Conservation (phyloP, 2,329 filamentous ascomycete species). For the Xylariaceae sp. region DNA sequence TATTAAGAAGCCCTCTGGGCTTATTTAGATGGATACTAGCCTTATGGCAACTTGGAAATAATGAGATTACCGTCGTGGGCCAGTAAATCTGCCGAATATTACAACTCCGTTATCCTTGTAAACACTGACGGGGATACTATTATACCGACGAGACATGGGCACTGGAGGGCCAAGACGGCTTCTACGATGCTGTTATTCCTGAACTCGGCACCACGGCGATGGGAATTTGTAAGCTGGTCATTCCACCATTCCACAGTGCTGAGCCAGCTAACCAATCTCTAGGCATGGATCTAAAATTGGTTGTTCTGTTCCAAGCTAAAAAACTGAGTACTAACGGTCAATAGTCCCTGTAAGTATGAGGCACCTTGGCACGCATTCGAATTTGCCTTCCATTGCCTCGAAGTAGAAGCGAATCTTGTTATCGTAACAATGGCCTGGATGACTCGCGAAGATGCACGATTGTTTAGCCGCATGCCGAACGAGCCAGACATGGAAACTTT, state of each 20-base stretch:
- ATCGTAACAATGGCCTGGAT: slow-evolving; percentile 82
- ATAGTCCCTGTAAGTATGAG: slow-evolving; percentile 58
- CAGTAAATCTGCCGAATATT: no score
- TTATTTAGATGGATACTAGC: no score
- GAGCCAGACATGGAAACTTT: slow-evolving; percentile 76
- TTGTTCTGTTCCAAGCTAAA: no score
- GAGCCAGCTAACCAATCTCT: slow-evolving; percentile 23
- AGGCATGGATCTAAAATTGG: slow-evolving; percentile 70
- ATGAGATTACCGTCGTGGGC: no score
- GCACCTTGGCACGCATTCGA: slow-evolving; percentile 57
- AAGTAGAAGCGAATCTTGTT: slow-evolving; percentile 64
- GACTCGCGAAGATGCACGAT: slow-evolving; percentile 59
- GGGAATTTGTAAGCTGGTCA: slow-evolving; percentile 68
- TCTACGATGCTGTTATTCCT: slow-evolving; percentile 53
- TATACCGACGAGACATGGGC: slow-evolving; percentile 69
- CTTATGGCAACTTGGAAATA: no score
- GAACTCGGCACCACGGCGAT: slow-evolving; percentile 60
- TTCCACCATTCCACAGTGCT: slow-evolving; percentile 22
- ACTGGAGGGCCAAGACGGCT: slow-evolving; percentile 59
- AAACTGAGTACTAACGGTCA: slow-evolving; percentile 28
- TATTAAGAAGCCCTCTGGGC: no score
- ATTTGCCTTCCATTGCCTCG: slow-evolving; percentile 63
- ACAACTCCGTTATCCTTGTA: slow-evolving; percentile 59
- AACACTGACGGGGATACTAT: slow-evolving; percentile 66
- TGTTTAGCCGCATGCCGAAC: slow-evolving; percentile 54